These are phyloP conservation scores for Cryptococcus sp. DNA, from an alignment of 1,284 basidiomycete species.

Conservation along the genomic window DNA sequence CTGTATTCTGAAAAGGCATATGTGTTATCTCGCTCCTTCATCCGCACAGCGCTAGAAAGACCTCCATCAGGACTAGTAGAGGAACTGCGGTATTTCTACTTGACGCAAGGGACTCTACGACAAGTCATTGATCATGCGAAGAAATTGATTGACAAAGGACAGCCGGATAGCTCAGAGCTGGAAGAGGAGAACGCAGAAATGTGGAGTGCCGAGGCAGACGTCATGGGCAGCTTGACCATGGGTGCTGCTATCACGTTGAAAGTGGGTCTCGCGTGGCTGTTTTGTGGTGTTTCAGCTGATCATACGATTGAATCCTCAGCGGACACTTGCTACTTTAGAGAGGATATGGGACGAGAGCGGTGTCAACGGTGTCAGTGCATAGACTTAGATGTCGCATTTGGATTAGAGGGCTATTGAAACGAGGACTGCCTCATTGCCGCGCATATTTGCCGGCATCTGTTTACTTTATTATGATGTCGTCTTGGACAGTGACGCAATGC, in stretches of 20 bases:
- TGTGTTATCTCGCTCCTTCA: conserved; percentile 83
- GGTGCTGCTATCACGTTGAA: conserved; percentile 76
- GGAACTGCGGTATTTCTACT: conserved; percentile 77
- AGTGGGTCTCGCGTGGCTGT: conserved; percentile 20
- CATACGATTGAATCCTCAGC: no score
- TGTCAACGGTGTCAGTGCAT: no score
- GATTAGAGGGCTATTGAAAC: no score
- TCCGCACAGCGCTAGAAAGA: conserved; percentile 78
- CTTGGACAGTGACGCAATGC: no score
- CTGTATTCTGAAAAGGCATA: conserved; percentile 75
- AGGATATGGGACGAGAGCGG: no score
- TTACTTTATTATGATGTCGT: no score
- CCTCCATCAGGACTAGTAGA: conserved; percentile 69
- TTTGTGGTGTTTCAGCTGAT: no score
- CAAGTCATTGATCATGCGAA: conserved; percentile 69
- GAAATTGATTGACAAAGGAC: conserved; percentile 63
- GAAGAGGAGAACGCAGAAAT: conserved; percentile 54
- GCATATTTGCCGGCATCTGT: no score
- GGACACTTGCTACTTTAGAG: no score
- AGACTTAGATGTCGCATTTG: no score
- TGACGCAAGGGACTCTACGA: conserved; percentile 64
- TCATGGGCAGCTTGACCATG: conserved; percentile 72
- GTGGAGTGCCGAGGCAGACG: conserved; percentile 54
- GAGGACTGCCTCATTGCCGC: no score
- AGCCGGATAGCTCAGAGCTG: conserved; percentile 47